phyloP scores from a whole-genome alignment of 805 yeast species.

The Lipomyces mesembrius region DNA sequence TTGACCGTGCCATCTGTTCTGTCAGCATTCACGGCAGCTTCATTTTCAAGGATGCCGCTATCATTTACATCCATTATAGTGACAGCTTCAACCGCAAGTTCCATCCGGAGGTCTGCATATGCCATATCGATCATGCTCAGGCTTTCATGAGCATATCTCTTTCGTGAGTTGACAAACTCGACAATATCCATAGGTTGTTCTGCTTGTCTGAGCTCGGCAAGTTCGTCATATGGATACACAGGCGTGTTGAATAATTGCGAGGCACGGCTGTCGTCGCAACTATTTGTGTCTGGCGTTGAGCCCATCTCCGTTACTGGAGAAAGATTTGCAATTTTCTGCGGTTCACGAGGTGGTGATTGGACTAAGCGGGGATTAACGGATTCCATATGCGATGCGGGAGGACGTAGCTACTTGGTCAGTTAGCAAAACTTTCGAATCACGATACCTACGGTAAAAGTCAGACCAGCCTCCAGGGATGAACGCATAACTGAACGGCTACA shows the following conservation, averaged over 20 bases:
- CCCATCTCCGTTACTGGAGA: neutral
- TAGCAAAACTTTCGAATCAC: neutral
- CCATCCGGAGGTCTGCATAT: neutral
- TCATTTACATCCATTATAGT: neutral
- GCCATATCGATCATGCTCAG: neutral
- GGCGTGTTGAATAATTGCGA: neutral
- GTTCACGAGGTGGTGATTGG: neutral
- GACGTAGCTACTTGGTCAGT: neutral
- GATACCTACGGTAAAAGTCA: neutral
- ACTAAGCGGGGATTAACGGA: neutral
- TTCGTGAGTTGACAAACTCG: constrained; percentile 1
- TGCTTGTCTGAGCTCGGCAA: neutral
- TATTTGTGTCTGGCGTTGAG: neutral
- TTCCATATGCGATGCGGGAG: neutral
- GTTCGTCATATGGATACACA: neutral
- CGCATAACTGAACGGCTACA: neutral
- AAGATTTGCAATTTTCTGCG: neutral
- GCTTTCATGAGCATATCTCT: neutral
- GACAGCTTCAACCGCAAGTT: neutral
- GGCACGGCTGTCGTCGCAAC: neutral
- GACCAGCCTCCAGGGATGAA: constrained; percentile 1
- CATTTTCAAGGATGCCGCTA: neutral
- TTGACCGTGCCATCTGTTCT: neutral
- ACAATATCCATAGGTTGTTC: neutral
- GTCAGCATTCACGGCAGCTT: neutral